A percentile compares a stretch with the other conserved stretches of the same genome.
Conservation (phyloP, 306 rosid genomes). For the Prunus kanzakura region DNA sequence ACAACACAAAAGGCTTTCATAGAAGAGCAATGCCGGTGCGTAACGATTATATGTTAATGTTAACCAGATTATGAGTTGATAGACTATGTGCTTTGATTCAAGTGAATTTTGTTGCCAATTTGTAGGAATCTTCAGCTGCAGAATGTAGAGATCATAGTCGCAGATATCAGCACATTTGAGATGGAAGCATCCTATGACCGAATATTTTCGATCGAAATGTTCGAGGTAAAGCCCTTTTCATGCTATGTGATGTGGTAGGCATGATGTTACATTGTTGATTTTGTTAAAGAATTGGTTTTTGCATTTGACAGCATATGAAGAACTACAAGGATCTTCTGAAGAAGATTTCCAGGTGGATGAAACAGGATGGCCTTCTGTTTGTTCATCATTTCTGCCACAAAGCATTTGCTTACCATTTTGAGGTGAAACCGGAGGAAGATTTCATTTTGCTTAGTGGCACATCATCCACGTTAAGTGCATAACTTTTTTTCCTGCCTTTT, state of each 20-base stretch:
- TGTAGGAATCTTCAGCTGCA: slow-evolving; percentile 62
- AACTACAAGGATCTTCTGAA: slow-evolving; percentile 81
- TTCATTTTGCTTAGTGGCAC: not conserved
- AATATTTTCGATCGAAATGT: slow-evolving; percentile 85
- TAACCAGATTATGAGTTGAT: not conserved
- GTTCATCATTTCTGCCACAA: slow-evolving; percentile 83
- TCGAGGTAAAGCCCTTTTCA: slow-evolving; percentile 50
- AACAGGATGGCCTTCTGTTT: slow-evolving; percentile 71
- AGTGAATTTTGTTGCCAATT: not conserved
- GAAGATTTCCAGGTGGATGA: slow-evolving; percentile 90
- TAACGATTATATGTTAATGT: not conserved
- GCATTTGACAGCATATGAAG: slow-evolving; percentile 79
- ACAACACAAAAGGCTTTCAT: slow-evolving; percentile 68
- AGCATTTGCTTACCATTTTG: slow-evolving; percentile 85
- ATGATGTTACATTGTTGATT: not conserved
- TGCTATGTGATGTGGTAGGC: not conserved
- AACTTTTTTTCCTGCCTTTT: not conserved
- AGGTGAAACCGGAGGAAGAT: slow-evolving; percentile 43
- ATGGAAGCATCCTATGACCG: slow-evolving; percentile 83
- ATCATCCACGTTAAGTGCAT: not conserved
- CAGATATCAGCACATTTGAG: slow-evolving; percentile 71
- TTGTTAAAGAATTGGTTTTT: slow-evolving; percentile 10
- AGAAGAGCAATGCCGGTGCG: slow-evolving; percentile 58
- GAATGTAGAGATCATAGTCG: slow-evolving; percentile 70
- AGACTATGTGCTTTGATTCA: slow-evolving; percentile 6